Conservation (phyloP, 352 stramenopile species). For the Globisporangium sylvaticum region DNA sequence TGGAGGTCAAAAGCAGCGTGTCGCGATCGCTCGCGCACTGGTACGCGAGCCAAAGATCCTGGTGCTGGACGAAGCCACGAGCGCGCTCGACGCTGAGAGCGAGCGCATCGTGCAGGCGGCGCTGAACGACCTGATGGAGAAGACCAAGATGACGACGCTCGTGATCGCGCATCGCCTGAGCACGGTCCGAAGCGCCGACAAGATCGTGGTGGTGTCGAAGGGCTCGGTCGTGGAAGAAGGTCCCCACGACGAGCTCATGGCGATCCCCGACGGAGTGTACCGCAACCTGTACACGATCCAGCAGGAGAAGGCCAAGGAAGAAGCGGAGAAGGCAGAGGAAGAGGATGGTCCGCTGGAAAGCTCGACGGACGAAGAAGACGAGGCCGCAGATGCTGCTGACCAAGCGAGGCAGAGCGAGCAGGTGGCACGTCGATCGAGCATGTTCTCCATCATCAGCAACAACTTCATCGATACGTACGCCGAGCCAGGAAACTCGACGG, state of each 20-base stretch:
- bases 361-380: neutral
- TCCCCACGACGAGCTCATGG: conserved; percentile 35
- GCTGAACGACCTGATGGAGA: conserved; percentile 31
- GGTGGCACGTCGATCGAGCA: neutral
- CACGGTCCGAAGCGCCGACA: conserved; percentile 48
- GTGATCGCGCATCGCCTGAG: conserved; percentile 92
- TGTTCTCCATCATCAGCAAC: neutral
- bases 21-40: conserved; percentile 43
- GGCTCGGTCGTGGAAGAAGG: conserved; percentile 47
- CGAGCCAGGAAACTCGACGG: conserved; percentile 9
- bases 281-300: conserved; percentile 73
- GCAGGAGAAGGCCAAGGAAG: conserved; percentile 15
- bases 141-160: conserved; percentile 23
- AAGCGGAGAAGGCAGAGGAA: neutral
- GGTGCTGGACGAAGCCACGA: conserved; percentile 32
- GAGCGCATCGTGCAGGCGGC: conserved; percentile 77
- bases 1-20: conserved; percentile 34
- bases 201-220: conserved; percentile 43
- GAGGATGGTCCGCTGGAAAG: conserved; percentile 18
- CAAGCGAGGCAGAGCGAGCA: neutral
- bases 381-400: neutral
- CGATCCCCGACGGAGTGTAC: conserved; percentile 63
- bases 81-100: conserved; percentile 3
- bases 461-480: neutral
- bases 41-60: conserved; percentile 79